Conservation (phyloP, 345 rosid genomes). For the Linum trigynum region DNA sequence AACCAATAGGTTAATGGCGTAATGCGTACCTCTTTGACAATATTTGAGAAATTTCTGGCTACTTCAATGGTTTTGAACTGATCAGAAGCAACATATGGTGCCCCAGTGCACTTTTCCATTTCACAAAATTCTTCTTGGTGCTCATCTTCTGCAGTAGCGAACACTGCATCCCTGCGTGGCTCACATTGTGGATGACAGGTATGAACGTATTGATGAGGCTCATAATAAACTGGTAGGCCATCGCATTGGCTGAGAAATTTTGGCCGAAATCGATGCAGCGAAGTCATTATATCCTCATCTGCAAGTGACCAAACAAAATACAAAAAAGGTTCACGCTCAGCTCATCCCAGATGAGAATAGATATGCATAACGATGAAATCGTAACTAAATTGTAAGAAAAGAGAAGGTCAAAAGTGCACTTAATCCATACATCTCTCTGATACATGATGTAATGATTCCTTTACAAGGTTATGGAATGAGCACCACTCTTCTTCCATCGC, state of each 20-base stretch:
- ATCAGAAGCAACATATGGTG: slow-evolving; percentile 57
- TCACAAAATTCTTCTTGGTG: slow-evolving; percentile 27
- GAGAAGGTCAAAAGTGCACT: background rate
- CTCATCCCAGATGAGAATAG: background rate
- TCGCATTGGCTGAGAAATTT: slow-evolving; percentile 36
- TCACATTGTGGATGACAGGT: slow-evolving; percentile 47
- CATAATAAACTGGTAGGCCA: slow-evolving; percentile 51
- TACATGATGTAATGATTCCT: slow-evolving; percentile 59
- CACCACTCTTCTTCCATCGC: slow-evolving; percentile 90
- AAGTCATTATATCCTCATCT: slow-evolving; percentile 40
- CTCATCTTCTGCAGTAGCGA: slow-evolving; percentile 34
- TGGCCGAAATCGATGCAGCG: slow-evolving; percentile 74
- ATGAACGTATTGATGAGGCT: slow-evolving; percentile 56
- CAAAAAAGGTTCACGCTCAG: too few species aligned
- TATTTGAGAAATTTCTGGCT: slow-evolving; percentile 33
- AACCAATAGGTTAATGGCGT: slow-evolving; percentile 4
- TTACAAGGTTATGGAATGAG: slow-evolving; percentile 60
- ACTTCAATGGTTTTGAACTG: slow-evolving; percentile 43
- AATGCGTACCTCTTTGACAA: slow-evolving; percentile 56
- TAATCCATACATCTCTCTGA: slow-evolving; percentile 60
- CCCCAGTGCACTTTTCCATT: slow-evolving; percentile 46
- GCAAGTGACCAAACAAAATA: background rate
- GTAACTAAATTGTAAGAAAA: slow-evolving; percentile 2
- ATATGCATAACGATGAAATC: background rate
- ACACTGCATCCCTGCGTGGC: slow-evolving; percentile 25